Base-by-base conservation (phyloP, 2,329 filamentous ascomycete species). In the Sclerotinia minor region DNA sequence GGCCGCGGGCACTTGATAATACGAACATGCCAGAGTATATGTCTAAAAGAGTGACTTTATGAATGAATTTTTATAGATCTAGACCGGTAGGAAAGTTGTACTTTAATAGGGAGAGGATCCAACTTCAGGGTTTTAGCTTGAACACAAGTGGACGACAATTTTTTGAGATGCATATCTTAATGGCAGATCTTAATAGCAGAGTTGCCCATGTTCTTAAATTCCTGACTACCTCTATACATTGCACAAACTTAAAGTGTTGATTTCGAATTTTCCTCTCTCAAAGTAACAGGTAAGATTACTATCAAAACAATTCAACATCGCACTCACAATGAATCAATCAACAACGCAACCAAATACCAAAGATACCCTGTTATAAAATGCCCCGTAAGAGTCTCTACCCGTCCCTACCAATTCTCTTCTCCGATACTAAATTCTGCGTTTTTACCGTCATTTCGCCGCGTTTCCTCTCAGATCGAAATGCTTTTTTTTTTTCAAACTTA, bases 21-120 rank as follows among this genome's bases (percentile, higher is more conserved):
- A 2, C 9, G 7, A 9, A 15, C 15, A 53, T 32, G 0, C 3
- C 17, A 53, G 15, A 19, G 8, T 0, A 21, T 21, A 53, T 19
- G 21, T 9, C 17, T 11, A 2, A 0, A 2, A 0, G n/a, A 21
- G 2, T 11, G 7, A 9, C 4, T 53, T 5, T 32, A 5, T 53
- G n/a, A n/a, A n/a, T 53, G 26, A 21, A 5, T 9, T 5, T 29
- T 9, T 8, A 6, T 11, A 19, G 17, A 1, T 53, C 1, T 3
- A 5, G 15, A 7, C 5, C 9, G 7, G 13, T 17, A 2, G 2
- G 1, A 21, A 1, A 53, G 26, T 32, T 15, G 11, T 45, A 26
- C 19, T 32, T 7, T 4, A 4, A 15, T 26, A 8, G 26, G 29
- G 7, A 3, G 17, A 29, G 6, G 19, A 1, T 19, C 29, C 50